Conservation (phyloP, 352 stramenopile species). For the Pythium rhizo-oryzae region DNA sequence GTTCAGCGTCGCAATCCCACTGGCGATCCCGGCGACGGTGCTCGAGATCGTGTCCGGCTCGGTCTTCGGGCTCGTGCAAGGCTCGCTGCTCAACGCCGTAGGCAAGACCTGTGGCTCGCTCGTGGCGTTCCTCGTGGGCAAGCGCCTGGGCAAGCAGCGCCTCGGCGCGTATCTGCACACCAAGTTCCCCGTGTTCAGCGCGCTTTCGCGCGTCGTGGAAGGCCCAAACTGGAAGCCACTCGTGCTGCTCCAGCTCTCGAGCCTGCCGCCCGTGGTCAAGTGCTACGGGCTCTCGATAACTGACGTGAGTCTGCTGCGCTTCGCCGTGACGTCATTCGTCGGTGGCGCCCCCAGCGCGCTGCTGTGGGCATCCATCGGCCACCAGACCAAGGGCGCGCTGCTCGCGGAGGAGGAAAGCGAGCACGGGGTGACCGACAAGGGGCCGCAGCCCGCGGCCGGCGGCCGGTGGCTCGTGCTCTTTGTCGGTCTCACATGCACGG, state of each 20-base stretch:
- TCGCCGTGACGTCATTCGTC: slow-evolving; percentile 58
- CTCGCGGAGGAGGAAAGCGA: not conserved
- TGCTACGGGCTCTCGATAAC: slow-evolving; percentile 77
- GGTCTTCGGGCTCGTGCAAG: slow-evolving; percentile 57
- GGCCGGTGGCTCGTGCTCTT: slow-evolving; percentile 28
- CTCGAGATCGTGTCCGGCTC: slow-evolving; percentile 70
- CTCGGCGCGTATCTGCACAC: slow-evolving; percentile 55
- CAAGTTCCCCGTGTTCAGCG: slow-evolving; percentile 58
- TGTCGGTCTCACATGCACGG: slow-evolving; percentile 25
- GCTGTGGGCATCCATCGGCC: slow-evolving; percentile 68
- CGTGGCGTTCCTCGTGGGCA: slow-evolving; percentile 65
- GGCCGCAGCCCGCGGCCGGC: not conserved
- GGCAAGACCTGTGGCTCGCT: slow-evolving; percentile 67
- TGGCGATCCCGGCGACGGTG: slow-evolving; percentile 67
- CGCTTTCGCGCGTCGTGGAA: slow-evolving; percentile 54
- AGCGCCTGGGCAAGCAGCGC: slow-evolving; percentile 52
- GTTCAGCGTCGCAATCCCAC: slow-evolving; percentile 54
- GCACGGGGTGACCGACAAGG: not conserved
- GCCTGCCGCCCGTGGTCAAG: slow-evolving; percentile 70
- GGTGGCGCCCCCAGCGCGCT: slow-evolving; percentile 56
- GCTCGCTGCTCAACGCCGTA: slow-evolving; percentile 51
- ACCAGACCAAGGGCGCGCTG: slow-evolving; percentile 56
- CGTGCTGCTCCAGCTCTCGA: slow-evolving; percentile 72
- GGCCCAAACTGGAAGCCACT: slow-evolving; percentile 74
- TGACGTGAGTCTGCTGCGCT: slow-evolving; percentile 55